phyloP scores from a whole-genome alignment of 2,329 filamentous ascomycete genomes.

The Endothia cerciana region DNA sequence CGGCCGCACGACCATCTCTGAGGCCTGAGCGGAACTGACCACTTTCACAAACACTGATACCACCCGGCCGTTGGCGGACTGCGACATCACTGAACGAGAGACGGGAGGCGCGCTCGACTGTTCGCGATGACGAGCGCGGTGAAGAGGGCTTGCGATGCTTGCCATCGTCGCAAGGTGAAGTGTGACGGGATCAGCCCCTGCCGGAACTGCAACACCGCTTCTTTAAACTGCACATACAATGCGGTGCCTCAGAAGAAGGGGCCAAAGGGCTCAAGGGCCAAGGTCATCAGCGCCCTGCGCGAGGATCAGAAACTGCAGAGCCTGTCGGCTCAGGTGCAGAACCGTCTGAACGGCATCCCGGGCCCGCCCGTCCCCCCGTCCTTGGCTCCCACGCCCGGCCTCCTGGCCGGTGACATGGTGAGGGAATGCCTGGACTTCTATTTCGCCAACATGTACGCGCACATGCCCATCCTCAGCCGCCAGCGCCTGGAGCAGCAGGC shows the following conservation, averaged over 20 bases:
- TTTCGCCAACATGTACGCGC: constrained; percentile 68
- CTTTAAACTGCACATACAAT: constrained; percentile 74
- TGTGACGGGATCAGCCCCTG: constrained; percentile 74
- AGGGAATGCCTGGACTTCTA: constrained; percentile 71
- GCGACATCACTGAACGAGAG: neutral
- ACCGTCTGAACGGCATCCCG: constrained; percentile 59
- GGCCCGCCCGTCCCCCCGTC: constrained; percentile 51
- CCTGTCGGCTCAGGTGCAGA: constrained; percentile 64
- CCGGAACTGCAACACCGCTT: constrained; percentile 69
- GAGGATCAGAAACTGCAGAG: constrained; percentile 70
- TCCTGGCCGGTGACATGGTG: constrained; percentile 65
- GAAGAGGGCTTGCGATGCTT: constrained; percentile 71
- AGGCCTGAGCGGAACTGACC: neutral
- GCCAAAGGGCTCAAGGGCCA: constrained; percentile 73
- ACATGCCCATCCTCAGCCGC: constrained; percentile 65
- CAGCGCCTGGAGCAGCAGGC: constrained; percentile 61
- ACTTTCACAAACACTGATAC: neutral
- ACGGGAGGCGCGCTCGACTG: neutral
- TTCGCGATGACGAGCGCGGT: constrained; percentile 54
- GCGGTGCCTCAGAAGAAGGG: constrained; percentile 77
- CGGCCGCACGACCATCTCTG: neutral
- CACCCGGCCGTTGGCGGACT: neutral
- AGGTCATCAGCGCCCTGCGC: constrained; percentile 74
- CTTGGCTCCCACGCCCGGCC: constrained; percentile 60
- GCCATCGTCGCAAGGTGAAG: constrained; percentile 75